These are phyloP conservation scores for Penicillium sp. DNA, from an alignment of 2,329 filamentous ascomycete species.

Conservation along the genomic window DNA sequence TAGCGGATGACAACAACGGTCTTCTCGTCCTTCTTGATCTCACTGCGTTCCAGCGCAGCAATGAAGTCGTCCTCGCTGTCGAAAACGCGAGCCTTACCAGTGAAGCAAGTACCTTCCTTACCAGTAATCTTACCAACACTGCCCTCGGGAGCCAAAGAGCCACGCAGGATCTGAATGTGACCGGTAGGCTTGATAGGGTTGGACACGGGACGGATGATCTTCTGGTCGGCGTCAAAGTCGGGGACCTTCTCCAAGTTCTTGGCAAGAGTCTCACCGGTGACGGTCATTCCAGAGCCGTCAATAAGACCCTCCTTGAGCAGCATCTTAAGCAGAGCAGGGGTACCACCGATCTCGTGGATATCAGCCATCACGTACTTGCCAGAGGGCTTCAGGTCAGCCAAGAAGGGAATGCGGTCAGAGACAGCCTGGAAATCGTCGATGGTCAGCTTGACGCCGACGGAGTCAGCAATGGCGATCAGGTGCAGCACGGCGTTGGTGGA, in stretches of 20 bases:
- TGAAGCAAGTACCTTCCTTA: constrained; percentile 68
- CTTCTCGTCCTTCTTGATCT: constrained; percentile 74
- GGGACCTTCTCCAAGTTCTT: constrained; percentile 60
- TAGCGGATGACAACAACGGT: constrained; percentile 75
- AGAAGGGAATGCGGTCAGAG: constrained; percentile 74
- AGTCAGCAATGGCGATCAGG: constrained; percentile 78
- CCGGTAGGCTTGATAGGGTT: constrained; percentile 70
- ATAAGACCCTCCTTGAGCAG: constrained; percentile 59
- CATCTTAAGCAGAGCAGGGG: constrained; percentile 58
- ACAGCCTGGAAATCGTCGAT: constrained; percentile 85
- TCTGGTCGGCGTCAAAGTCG: constrained; percentile 67
- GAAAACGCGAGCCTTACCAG: constrained; percentile 68
- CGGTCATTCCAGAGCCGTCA: constrained; percentile 60
- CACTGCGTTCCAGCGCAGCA: constrained; percentile 62
- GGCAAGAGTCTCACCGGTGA: constrained; percentile 59
- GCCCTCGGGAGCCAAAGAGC: constrained; percentile 67
- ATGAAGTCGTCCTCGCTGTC: constrained; percentile 70
- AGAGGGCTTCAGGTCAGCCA: constrained; percentile 80
- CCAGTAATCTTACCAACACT: constrained; percentile 75
- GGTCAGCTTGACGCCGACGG: constrained; percentile 76
- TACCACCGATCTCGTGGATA: constrained; percentile 57
- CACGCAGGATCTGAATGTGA: constrained; percentile 71
- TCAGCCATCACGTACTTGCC: constrained; percentile 64
- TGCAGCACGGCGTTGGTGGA: constrained; percentile 86
- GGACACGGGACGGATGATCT: constrained; percentile 66